A percentile compares a stretch with the other conserved stretches of the same genome.
phyloP scores from a whole-genome alignment of 148 eudicot genomes.

The Chenopodium quinoa region DNA sequence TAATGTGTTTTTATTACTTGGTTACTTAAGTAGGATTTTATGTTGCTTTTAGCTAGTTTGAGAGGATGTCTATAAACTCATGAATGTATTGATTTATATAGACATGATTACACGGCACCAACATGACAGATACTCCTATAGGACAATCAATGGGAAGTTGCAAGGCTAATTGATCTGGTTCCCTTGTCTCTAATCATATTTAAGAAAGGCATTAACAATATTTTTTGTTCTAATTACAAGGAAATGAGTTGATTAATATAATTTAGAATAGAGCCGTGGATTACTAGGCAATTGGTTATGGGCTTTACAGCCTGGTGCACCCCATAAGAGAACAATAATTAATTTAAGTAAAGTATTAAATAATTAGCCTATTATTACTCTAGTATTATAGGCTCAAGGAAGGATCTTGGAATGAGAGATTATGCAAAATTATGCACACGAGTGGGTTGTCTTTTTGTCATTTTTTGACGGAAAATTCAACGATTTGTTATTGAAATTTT shows the following conservation, averaged over 20 bases:
- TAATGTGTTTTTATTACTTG: slow-evolving; percentile 22
- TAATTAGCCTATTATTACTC: too few species aligned
- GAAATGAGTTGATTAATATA: too few species aligned
- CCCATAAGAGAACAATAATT: not conserved
- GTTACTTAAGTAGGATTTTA: too few species aligned
- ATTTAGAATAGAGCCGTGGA: too few species aligned
- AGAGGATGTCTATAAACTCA: not conserved
- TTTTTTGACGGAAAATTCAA: too few species aligned
- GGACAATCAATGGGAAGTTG: not conserved
- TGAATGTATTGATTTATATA: not conserved
- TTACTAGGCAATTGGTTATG: not conserved
- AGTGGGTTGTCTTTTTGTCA: not conserved
- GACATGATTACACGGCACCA: not conserved
- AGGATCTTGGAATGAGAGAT: not conserved
- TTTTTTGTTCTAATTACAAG: too few species aligned
- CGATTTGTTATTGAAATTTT: not conserved
- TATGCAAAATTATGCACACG: not conserved
- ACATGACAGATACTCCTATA: not conserved
- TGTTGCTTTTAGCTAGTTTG: not conserved
- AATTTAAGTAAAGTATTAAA: not conserved
- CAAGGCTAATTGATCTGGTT: not conserved
- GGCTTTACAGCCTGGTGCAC: slow-evolving; percentile 6
- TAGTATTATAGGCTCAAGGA: too few species aligned
- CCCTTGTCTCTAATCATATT: not conserved
- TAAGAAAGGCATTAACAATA: not conserved